Evolutionary conservation across 2,329 filamentous ascomycete genomes (phyloP).

Genomic region (Acephala macrosclerotiorum): DNA sequence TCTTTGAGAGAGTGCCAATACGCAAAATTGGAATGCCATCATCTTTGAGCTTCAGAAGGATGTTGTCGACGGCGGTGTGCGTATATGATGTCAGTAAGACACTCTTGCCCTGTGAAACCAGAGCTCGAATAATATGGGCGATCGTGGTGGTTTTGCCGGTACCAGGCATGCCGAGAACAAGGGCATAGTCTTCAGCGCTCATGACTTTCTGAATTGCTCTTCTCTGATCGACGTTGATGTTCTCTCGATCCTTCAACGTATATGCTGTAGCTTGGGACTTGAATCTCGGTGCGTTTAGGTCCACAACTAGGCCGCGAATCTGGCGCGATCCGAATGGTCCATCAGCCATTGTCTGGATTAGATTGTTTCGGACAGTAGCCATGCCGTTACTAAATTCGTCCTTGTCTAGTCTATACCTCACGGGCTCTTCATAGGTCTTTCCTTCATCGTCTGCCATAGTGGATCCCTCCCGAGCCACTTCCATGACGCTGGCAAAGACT

Average conservation of each 20-base stretch:
- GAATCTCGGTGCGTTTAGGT: conserved; percentile 77
- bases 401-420: conserved; percentile 89
- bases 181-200: conserved; percentile 91
- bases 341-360: conserved; percentile 90
- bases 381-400: conserved; percentile 99
- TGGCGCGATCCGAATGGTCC: conserved; percentile 73
- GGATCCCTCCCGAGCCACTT: conserved; percentile 69
- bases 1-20: conserved; percentile 84
- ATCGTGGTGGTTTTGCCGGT: conserved; percentile 99
- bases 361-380: conserved; percentile 92
- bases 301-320: conserved; percentile 81
- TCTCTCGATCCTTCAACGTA: conserved; percentile 65
- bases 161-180: conserved; percentile 98
- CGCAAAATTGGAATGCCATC: conserved; percentile 82
- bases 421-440: conserved; percentile 59
- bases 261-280: conserved; percentile 70
- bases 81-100: conserved; percentile 95
- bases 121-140: conserved; percentile 91
- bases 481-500: conserved; percentile 90
- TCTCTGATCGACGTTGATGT: conserved; percentile 87
- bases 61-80: conserved; percentile 98
- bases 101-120: conserved; percentile 89
- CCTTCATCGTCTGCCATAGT: conserved; percentile 58
- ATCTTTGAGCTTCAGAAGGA: conserved; percentile 86
- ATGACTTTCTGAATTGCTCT: conserved; percentile 93